phyloP scores from a whole-genome alignment of 129 eudicot genomes.

The Smallanthus sonchifolius region DNA sequence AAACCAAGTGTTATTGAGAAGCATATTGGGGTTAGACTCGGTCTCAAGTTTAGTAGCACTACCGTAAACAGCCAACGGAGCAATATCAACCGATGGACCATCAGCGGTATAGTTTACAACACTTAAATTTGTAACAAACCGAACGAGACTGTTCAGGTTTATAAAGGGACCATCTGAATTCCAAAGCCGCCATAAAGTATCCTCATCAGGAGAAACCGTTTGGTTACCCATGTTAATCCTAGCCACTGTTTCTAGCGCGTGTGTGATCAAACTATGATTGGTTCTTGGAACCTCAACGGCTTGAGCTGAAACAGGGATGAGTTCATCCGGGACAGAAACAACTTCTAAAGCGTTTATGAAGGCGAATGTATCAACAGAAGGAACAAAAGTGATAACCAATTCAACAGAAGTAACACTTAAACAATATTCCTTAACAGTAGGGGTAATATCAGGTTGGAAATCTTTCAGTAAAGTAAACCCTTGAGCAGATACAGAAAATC shows the following conservation, averaged over 20 bases:
- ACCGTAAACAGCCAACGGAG: constrained; percentile 52
- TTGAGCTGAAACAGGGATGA: constrained; percentile 38
- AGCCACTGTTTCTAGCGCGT: constrained; percentile 47
- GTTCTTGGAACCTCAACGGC: constrained; percentile 21
- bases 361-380: constrained; percentile 45
- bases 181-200: constrained; percentile 52
- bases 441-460: constrained; percentile 37
- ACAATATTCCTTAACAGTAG: constrained; percentile 53
- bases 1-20: constrained; percentile 49
- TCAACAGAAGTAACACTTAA: constrained; percentile 41
- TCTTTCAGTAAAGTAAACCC: constrained; percentile 47
- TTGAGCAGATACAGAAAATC: constrained; percentile 51
- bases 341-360: constrained; percentile 56
- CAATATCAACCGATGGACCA: constrained; percentile 37
- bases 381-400: constrained; percentile 47
- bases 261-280: constrained; percentile 24
- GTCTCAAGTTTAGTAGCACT: constrained; percentile 45
- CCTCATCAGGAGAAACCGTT: constrained; percentile 46
- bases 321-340: constrained; percentile 59
- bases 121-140: constrained; percentile 25
- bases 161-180: constrained; percentile 32
- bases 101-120: constrained; percentile 40
- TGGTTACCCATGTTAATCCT: constrained; percentile 72
- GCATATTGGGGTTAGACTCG: not conserved
- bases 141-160: constrained; percentile 22